phyloP scores from a whole-genome alignment of 2,329 filamentous ascomycete genomes.

The Pestalotiopsis sp. region DNA sequence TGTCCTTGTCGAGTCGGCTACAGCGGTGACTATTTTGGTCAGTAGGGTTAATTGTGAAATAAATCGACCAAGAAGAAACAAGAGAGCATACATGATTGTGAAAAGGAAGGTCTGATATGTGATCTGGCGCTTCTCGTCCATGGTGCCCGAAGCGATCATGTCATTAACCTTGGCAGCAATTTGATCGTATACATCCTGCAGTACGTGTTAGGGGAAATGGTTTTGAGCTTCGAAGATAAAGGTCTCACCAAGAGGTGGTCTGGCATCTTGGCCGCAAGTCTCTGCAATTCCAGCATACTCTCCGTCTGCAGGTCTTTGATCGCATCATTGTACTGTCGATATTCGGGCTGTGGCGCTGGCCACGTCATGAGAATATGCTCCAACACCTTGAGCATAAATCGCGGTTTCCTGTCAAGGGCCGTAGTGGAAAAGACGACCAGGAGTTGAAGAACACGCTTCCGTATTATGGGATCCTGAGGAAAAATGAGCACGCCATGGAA shows the following conservation, averaged over 20 bases:
- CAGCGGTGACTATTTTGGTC: conserved; percentile 69
- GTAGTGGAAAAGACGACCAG: conserved; percentile 84
- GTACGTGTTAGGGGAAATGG: not conserved
- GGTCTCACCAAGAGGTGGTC: conserved; percentile 71
- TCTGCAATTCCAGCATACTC: conserved; percentile 84
- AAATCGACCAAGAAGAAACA: not conserved
- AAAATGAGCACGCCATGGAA: conserved; percentile 18
- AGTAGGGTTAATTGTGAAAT: conserved; percentile 8
- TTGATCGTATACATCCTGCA: conserved; percentile 75
- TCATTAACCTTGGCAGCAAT: conserved; percentile 82
- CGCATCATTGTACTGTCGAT: conserved; percentile 78
- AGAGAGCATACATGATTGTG: conserved; percentile 70
- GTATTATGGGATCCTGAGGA: conserved; percentile 73
- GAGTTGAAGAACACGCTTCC: conserved; percentile 78
- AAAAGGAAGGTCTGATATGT: conserved; percentile 91
- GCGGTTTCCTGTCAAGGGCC: conserved; percentile 73
- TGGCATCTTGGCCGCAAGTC: conserved; percentile 86
- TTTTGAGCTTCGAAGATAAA: not conserved
- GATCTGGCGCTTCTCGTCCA: conserved; percentile 82
- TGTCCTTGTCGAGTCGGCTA: conserved; percentile 68
- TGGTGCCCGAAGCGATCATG: conserved; percentile 69
- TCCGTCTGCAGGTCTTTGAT: conserved; percentile 86
- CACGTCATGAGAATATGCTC: conserved; percentile 88
- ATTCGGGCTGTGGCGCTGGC: conserved; percentile 70
- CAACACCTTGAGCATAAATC: conserved; percentile 85